Base-by-base conservation (phyloP, 164 flowering plant species). In the Magnolia kwangsiensis region DNA sequence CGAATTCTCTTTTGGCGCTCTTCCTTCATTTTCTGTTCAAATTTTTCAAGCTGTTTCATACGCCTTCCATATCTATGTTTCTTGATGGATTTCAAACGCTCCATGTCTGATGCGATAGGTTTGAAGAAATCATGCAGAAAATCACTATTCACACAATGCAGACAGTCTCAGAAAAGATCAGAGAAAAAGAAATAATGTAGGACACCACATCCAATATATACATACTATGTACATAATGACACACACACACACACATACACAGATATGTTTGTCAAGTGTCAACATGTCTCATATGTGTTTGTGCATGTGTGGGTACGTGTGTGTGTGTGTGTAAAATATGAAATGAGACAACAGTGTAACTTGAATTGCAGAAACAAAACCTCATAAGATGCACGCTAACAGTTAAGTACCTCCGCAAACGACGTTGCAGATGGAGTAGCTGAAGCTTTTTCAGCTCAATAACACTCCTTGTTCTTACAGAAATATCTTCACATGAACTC, bases 401-500 rank as follows among this genome's bases (percentile, higher is more conserved):
- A 71, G 8, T 24, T 13, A 55, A 8, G 37, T 77, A 91, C 99
- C 94, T 90, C 73, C 97, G 85, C 50, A 96, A 86, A 49, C 94
- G 93, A 9, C 97, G 91, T 81, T 96, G 99, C 82, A 96, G 94
- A 78, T 84, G 86, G 80, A 96, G 86, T 75, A 96, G 81, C 81
- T 92, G 97, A 75, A 96, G 98, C 82, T 96, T 96, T 83, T 96
- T 96, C 84, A 94, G 80, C 82, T 96, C 99, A 82, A 96, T 96
- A 29, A 96, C 97, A 89, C 97, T 96, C 85, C 82, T 94, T 72
- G 99, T 96, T 81, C 91, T 94, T 29, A 96, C 90, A 77, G 96
- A 90, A 74, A 91, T 90, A 82, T 92, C 91, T 76, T 91, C 97
- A 61, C 98, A 94, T 14, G 95, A 91, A 82, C 90, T 96, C 75